Evolutionary conservation across 768 basidiomycete species (phyloP).

Genomic region (Psilocybe cyanescens): DNA sequence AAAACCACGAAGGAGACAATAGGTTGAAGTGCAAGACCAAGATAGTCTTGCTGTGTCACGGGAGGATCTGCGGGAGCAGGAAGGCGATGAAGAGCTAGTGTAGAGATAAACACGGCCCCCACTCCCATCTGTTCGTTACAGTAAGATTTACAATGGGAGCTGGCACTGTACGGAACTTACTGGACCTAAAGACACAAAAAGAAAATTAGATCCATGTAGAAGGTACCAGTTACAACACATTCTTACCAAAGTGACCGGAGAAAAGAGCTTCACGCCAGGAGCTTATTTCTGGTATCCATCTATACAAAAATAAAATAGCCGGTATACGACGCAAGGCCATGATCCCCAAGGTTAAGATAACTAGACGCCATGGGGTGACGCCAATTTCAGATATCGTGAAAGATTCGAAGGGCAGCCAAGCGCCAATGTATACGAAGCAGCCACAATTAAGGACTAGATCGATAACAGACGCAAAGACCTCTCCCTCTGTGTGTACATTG

Average conservation of each 20-base stretch:
- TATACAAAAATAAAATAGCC: conserved; percentile 73
- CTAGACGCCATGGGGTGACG: conserved; percentile 71
- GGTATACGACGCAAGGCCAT: conserved; percentile 83
- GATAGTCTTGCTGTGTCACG: conserved; percentile 66
- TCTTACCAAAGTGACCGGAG: conserved; percentile 84
- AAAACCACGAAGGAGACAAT: conserved; percentile 90
- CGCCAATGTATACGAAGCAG: conserved; percentile 86
- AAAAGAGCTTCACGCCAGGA: conserved; percentile 89
- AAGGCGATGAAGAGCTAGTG: conserved; percentile 66
- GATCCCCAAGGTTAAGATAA: conserved; percentile 68
- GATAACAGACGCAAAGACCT: conserved; percentile 88
- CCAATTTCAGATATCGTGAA: conserved; percentile 63
- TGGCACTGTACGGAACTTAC: conserved; percentile 37
- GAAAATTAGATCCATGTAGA: neutral
- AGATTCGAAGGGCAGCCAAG: conserved; percentile 74
- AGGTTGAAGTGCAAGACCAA: conserved; percentile 77
- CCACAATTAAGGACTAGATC: conserved; percentile 84
- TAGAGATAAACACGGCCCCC: conserved; percentile 86
- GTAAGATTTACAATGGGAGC: neutral
- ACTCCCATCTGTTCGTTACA: conserved; percentile 76
- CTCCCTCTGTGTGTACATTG: conserved; percentile 79
- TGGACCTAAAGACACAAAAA: conserved; percentile 43
- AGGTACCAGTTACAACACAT: neutral
- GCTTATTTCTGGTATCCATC: conserved; percentile 84
- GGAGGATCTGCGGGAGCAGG: conserved; percentile 64